Percentiles rank a stretch among this genome's conserved stretches.
These are phyloP conservation scores for Tuber umbilicatum DNA, from an alignment of 495 filamentous ascomycete species.

Conservation along the genomic window DNA sequence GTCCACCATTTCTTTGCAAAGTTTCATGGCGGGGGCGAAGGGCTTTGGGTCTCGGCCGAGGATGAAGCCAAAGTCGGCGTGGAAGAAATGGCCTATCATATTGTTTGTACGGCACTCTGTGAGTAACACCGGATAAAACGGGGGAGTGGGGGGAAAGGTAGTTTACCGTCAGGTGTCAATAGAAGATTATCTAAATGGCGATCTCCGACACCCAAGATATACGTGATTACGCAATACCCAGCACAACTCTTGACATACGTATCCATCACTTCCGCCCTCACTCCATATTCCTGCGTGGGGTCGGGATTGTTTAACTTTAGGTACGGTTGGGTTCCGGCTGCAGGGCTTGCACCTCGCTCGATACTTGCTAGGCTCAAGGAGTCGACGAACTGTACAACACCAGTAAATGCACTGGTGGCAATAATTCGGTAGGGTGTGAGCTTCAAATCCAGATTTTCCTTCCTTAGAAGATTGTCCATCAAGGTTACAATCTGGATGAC, in stretches of 20 bases:
- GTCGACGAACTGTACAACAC: conserved; percentile 85
- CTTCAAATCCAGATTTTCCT: conserved; percentile 95
- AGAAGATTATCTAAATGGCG: conserved; percentile 94
- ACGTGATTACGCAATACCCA: conserved; percentile 98
- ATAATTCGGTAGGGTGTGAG: conserved; percentile 93
- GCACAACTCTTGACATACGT: conserved; percentile 94
- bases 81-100: conserved; percentile 73
- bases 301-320: conserved; percentile 88
- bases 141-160: neutral
- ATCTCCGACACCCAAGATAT: conserved; percentile 95
- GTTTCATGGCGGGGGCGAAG: conserved; percentile 92
- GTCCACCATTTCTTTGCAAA: conserved; percentile 96
- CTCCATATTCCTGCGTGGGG: conserved; percentile 68
- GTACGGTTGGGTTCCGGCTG: conserved; percentile 62
- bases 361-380: conserved; percentile 76
- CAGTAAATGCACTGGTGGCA: conserved; percentile 80
- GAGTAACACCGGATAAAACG: neutral
- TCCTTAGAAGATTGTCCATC: conserved; percentile 92
- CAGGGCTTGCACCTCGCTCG: conserved; percentile 70
- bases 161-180: conserved; percentile 64
- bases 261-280: conserved; percentile 88
- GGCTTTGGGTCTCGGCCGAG: conserved; percentile 96
- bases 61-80: conserved; percentile 96
- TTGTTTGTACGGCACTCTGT: neutral
- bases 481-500: conserved; percentile 97